Percentiles rank a stretch among this genome's conserved stretches.
These are phyloP conservation scores for Hebeloma cylindrosporum DNA, from an alignment of 768 basidiomycete genomes.

Conservation along the genomic window DNA sequence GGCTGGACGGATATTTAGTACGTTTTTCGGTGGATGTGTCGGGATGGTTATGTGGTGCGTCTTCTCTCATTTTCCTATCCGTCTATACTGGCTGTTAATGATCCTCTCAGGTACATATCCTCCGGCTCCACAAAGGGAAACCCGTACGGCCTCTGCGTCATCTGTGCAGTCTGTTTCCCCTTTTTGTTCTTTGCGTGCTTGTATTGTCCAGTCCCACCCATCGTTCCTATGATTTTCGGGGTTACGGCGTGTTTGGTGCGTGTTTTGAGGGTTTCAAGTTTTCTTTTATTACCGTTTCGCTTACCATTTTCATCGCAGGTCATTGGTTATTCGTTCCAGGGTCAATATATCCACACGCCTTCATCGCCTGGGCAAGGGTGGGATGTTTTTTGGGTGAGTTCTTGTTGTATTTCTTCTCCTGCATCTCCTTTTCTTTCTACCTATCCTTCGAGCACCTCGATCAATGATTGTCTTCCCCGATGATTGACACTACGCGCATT, in stretches of 20 bases:
- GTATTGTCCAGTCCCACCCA: constrained; percentile 71
- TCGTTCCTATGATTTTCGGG: constrained; percentile 71
- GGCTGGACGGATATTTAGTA: constrained; percentile 57
- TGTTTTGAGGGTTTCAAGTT: constrained; percentile 5
- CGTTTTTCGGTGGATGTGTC: constrained; percentile 62
- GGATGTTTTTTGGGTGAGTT: constrained; percentile 63
- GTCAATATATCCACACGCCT: constrained; percentile 45
- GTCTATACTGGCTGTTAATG: not conserved
- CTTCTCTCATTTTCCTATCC: not conserved
- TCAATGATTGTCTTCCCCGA: too few relatives aligned
- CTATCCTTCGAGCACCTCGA: too few relatives aligned
- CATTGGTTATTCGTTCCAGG: constrained; percentile 73
- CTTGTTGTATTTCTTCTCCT: constrained; percentile 40
- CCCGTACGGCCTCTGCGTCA: constrained; percentile 68
- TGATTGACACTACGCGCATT: too few relatives aligned
- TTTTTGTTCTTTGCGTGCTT: constrained; percentile 69
- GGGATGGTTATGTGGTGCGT: constrained; percentile 69
- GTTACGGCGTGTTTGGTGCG: constrained; percentile 62
- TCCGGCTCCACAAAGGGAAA: constrained; percentile 59
- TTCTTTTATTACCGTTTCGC: not conserved
- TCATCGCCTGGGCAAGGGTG: too few relatives aligned
- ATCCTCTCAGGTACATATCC: constrained; percentile 61
- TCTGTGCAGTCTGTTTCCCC: constrained; percentile 68
- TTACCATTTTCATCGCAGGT: constrained; percentile 36
- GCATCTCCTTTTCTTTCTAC: not conserved